Conservation (phyloP, 768 basidiomycete genomes). For the Pleurotus salmoneostramineus region DNA sequence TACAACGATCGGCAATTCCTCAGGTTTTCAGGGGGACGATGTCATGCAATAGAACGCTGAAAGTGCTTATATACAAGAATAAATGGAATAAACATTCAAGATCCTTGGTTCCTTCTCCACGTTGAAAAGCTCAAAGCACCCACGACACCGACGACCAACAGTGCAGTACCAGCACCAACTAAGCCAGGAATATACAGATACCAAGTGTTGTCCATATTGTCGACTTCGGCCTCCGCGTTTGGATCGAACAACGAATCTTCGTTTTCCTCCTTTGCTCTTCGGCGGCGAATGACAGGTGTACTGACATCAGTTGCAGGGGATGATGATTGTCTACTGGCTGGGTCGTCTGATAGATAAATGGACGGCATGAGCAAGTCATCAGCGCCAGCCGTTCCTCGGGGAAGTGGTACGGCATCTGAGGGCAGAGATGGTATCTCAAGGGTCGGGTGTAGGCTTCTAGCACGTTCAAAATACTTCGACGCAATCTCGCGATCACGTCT, state of each 20-base stretch:
- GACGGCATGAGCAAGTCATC: conserved; percentile 66
- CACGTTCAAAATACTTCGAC: conserved; percentile 68
- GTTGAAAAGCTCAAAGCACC: conserved; percentile 74
- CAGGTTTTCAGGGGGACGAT: too few species aligned
- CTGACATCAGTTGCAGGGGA: conserved; percentile 32
- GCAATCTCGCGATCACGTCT: conserved; percentile 70
- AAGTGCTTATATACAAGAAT: background rate
- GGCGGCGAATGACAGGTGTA: conserved; percentile 35
- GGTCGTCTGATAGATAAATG: conserved; percentile 26
- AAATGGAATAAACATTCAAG: conserved; percentile 22
- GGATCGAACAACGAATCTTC: conserved; percentile 39
- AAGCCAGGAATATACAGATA: conserved; percentile 76
- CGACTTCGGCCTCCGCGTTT: conserved; percentile 40
- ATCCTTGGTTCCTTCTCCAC: conserved; percentile 63
- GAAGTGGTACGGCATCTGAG: conserved; percentile 27
- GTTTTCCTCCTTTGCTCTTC: conserved; percentile 48
- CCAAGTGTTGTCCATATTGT: conserved; percentile 71
- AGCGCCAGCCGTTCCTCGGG: conserved; percentile 16
- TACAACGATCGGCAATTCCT: too few species aligned
- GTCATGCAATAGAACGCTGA: too few species aligned
- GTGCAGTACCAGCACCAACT: conserved; percentile 80
- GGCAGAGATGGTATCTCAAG: conserved; percentile 72
- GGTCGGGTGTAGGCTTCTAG: conserved; percentile 51
- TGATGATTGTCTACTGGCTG: conserved; percentile 3
- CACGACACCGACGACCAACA: conserved; percentile 75